Conservation (phyloP, 495 filamentous ascomycete genomes). For the Choiromyces venosus region DNA sequence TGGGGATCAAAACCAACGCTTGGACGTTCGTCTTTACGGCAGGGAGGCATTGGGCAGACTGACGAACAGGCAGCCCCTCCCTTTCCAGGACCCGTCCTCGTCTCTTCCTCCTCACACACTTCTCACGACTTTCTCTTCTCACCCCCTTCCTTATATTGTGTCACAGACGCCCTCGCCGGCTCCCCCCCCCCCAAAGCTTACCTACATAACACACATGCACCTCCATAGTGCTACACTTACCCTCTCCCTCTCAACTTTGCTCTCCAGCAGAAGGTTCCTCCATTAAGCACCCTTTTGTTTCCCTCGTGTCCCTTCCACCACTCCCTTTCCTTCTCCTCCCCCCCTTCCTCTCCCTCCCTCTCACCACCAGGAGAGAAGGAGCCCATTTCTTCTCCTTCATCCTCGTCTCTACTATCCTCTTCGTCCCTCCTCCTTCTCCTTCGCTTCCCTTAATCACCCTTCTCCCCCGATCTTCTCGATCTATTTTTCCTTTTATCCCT, state of each 20-base stretch:
- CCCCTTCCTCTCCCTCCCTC: conserved; percentile 19
- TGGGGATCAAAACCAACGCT: conserved; percentile 1
- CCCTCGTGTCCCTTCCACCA: conserved; percentile 23
- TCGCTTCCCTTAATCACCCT: conserved; percentile 14
- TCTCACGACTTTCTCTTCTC: neutral
- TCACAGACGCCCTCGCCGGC: conserved; percentile 17
- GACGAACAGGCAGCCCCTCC: neutral
- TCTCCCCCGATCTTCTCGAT: conserved; percentile 25
- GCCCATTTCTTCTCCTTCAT: conserved; percentile 13
- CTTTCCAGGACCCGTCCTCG: conserved; percentile 2
- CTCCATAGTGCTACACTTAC: conserved; percentile 22
- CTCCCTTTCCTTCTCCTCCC: conserved; percentile 8
- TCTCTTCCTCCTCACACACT: neutral
- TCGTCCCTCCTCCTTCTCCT: neutral
- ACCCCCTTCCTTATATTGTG: conserved; percentile 11
- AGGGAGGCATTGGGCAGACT: neutral
- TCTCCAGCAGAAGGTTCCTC: conserved; percentile 14
- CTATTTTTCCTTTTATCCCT: conserved; percentile 3
- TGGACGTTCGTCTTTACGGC: conserved; percentile 4
- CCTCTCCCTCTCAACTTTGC: conserved; percentile 32
- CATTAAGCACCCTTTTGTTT: conserved; percentile 29
- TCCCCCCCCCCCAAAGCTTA: conserved; percentile 10
- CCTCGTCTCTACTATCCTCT: conserved; percentile 3
- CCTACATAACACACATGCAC: conserved; percentile 35
- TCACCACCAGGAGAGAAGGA: conserved; percentile 30